Evolutionary conservation across 73 alveolate species (phyloP).

Genomic region (Paramecium caudatum): DNA sequence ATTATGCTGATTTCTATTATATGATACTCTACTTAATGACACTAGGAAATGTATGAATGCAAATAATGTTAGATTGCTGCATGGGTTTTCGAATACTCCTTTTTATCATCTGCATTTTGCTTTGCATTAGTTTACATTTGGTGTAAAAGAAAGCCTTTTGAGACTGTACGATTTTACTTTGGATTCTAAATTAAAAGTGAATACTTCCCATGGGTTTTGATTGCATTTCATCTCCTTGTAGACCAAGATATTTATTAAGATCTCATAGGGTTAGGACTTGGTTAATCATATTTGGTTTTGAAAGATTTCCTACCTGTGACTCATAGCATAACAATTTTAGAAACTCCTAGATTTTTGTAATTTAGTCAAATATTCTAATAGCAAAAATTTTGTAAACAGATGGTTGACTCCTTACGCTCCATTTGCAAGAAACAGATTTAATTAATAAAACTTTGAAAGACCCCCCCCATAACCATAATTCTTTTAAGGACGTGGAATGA

Average conservation of each 20-base stretch:
- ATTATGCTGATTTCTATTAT: slow-evolving; percentile 51
- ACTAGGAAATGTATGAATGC: slow-evolving; percentile 5
- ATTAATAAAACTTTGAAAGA: slow-evolving; percentile 11
- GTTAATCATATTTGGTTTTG: slow-evolving; percentile 54
- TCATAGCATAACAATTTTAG: neutral
- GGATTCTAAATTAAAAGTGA: slow-evolving; percentile 69
- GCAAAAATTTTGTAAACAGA: slow-evolving; percentile 59
- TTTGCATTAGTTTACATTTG: slow-evolving; percentile 70
- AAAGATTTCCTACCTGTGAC: slow-evolving; percentile 69
- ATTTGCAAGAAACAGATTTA: slow-evolving; percentile 57
- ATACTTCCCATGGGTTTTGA: slow-evolving; percentile 69
- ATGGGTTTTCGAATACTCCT: slow-evolving; percentile 47
- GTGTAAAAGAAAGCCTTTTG: slow-evolving; percentile 77
- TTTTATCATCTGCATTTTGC: slow-evolving; percentile 9
- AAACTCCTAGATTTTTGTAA: slow-evolving; percentile 72
- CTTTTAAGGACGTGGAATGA: slow-evolving; percentile 72
- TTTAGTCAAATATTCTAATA: neutral
- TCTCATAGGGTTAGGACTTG: slow-evolving; percentile 64
- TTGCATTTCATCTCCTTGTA: slow-evolving; percentile 38
- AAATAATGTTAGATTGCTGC: slow-evolving; percentile 40
- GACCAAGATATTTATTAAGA: slow-evolving; percentile 45
- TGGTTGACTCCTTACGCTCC: slow-evolving; percentile 31
- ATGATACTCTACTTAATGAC: slow-evolving; percentile 39
- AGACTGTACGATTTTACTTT: slow-evolving; percentile 72
- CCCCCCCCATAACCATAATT: neutral